Evolutionary conservation across 164 flowering plant genomes (phyloP).

Genomic region (Chimonanthus salicifolius): DNA sequence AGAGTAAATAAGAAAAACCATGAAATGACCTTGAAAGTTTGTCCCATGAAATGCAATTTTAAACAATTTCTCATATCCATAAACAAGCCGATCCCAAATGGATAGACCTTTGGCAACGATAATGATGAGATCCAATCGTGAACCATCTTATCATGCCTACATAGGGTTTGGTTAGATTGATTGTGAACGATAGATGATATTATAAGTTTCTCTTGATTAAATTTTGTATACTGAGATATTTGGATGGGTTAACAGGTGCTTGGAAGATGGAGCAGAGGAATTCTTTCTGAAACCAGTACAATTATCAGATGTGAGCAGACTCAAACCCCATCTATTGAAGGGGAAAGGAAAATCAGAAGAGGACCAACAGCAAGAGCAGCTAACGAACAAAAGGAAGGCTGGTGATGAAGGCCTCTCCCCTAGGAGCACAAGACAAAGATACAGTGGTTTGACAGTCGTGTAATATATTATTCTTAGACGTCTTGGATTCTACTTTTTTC

Average conservation of each 20-base stretch:
- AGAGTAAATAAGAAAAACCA: background rate
- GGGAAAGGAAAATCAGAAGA: conserved; percentile 29
- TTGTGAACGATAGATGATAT: no score
- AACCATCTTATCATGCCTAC: background rate
- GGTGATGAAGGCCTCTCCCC: conserved; percentile 49
- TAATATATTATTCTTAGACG: background rate
- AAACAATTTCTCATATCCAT: no score
- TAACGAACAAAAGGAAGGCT: conserved; percentile 44
- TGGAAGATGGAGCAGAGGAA: conserved; percentile 91
- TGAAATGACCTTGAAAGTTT: no score
- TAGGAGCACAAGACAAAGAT: conserved; percentile 52
- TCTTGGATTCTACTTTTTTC: no score
- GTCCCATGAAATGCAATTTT: no score
- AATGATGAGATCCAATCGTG: background rate
- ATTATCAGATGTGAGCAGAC: conserved; percentile 56
- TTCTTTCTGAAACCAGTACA: conserved; percentile 74
- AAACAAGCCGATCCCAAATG: background rate
- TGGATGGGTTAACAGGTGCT: conserved; percentile 47
- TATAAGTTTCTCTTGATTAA: background rate
- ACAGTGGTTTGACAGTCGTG: conserved; percentile 24
- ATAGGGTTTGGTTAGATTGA: background rate
- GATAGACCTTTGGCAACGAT: background rate
- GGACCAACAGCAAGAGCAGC: conserved; percentile 4
- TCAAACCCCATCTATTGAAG: conserved; percentile 62
- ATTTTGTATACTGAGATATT: background rate